Conservation (phyloP, 345 rosid genomes). For the Sisymbrium irio region DNA sequence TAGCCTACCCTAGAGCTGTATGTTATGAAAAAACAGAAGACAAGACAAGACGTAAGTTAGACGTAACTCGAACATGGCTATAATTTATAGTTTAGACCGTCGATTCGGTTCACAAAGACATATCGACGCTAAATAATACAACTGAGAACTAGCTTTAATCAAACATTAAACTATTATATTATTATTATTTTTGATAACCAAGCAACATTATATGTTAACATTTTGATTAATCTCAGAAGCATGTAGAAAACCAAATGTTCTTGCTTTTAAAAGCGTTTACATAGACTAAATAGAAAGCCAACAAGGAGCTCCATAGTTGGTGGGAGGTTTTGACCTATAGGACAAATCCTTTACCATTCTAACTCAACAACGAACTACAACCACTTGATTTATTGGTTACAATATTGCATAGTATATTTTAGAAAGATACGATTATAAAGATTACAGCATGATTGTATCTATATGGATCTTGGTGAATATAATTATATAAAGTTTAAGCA, state of each 20-base stretch:
- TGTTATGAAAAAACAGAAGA: not conserved
- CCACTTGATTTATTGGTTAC: not conserved
- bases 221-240: not conserved
- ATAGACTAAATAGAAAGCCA: not conserved
- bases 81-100: not conserved
- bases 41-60: not conserved
- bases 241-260: not conserved
- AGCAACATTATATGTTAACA: not conserved
- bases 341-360: not conserved
- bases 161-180: not conserved
- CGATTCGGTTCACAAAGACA: not conserved
- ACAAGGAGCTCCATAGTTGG: not conserved
- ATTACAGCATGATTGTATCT: not conserved
- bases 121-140: not conserved
- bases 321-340: not conserved
- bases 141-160: not conserved
- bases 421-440: not conserved
- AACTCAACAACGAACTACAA: not conserved
- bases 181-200: not conserved
- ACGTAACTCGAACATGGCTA: not conserved
- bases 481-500: constrained; percentile 5
- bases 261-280: not conserved
- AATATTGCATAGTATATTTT: not conserved
- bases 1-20: not conserved
- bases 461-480: not conserved